phyloP scores from a whole-genome alignment of 345 rosid genomes.

The Cardamine chenopodiifolia region DNA sequence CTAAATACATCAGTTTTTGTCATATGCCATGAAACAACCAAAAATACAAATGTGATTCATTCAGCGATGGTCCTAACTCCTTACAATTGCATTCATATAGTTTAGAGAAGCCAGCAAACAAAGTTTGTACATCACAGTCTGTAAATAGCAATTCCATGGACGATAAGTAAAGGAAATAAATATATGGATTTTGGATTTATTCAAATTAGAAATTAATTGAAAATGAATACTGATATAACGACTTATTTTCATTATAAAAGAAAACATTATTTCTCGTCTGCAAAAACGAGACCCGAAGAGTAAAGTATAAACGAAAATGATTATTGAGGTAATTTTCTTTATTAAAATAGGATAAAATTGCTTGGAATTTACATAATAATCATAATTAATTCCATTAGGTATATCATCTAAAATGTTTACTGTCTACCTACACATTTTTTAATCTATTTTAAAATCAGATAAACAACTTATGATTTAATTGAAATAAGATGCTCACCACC shows the following conservation, averaged over 20 bases:
- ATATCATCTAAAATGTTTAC: slow-evolving; percentile 33
- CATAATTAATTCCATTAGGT: slow-evolving; percentile 34
- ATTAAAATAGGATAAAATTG: slow-evolving; percentile 16
- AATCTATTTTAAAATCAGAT: neutral
- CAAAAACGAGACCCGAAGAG: neutral
- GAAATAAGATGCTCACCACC: slow-evolving; percentile 25
- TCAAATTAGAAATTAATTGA: neutral
- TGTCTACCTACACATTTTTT: slow-evolving; percentile 34
- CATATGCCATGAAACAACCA: slow-evolving; percentile 24
- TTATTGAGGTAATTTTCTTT: slow-evolving; percentile 18
- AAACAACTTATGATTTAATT: neutral
- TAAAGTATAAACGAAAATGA: slow-evolving; percentile 21
- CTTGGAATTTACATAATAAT: slow-evolving; percentile 40
- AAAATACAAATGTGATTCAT: slow-evolving; percentile 24
- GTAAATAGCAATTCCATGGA: slow-evolving; percentile 39
- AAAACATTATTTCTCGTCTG: neutral
- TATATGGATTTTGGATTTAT: neutral
- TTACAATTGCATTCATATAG: slow-evolving; percentile 31
- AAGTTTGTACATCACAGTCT: slow-evolving; percentile 35
- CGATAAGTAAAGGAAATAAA: neutral
- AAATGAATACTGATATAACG: slow-evolving; percentile 5
- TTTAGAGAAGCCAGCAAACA: slow-evolving; percentile 39
- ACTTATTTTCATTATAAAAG: neutral
- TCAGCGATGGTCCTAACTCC: slow-evolving; percentile 39
- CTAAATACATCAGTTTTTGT: neutral